Evolutionary conservation across 2,329 filamentous ascomycete genomes (phyloP).

Genomic region (Pseudofabraea citricarpa): DNA sequence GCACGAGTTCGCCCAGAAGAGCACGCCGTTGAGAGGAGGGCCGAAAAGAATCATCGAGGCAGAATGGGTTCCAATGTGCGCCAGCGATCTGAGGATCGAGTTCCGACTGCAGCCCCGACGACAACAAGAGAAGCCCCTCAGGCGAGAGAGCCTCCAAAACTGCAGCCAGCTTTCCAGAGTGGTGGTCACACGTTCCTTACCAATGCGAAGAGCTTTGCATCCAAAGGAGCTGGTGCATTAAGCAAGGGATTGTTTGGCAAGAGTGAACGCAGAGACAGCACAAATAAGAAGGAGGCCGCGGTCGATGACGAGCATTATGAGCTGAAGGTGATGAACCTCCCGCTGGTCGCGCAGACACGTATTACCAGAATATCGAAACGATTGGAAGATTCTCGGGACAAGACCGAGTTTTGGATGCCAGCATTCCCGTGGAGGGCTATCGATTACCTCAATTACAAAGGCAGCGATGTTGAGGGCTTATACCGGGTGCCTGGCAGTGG

Average conservation of each 20-base stretch:
- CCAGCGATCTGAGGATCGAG: constrained; percentile 70
- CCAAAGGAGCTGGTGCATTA: constrained; percentile 73
- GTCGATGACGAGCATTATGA: constrained; percentile 81
- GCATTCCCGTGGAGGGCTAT: constrained; percentile 93
- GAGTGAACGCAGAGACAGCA: constrained; percentile 64
- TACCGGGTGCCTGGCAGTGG: constrained; percentile 91
- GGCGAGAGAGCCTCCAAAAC: constrained; percentile 33
- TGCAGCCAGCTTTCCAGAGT: constrained; percentile 40
- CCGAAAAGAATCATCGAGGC: constrained; percentile 59
- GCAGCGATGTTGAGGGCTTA: constrained; percentile 87
- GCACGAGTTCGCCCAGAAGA: constrained; percentile 51
- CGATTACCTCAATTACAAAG: constrained; percentile 93
- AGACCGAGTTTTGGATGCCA: constrained; percentile 99
- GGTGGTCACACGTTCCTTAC: constrained; percentile 62
- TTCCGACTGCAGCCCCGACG: constrained; percentile 36
- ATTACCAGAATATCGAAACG: constrained; percentile 86
- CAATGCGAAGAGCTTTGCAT: constrained; percentile 67
- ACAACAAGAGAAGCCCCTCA: constrained; percentile 38
- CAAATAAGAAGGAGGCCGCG: constrained; percentile 57
- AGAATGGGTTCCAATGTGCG: constrained; percentile 61
- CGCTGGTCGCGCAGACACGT: constrained; percentile 85
- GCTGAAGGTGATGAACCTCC: constrained; percentile 78
- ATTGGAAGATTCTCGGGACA: constrained; percentile 82
- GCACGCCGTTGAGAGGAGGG: too few relatives aligned
- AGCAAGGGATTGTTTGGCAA: constrained; percentile 82